These are phyloP conservation scores for Fusarium sp. DNA, from an alignment of 2,329 filamentous ascomycete genomes.

Conservation along the genomic window DNA sequence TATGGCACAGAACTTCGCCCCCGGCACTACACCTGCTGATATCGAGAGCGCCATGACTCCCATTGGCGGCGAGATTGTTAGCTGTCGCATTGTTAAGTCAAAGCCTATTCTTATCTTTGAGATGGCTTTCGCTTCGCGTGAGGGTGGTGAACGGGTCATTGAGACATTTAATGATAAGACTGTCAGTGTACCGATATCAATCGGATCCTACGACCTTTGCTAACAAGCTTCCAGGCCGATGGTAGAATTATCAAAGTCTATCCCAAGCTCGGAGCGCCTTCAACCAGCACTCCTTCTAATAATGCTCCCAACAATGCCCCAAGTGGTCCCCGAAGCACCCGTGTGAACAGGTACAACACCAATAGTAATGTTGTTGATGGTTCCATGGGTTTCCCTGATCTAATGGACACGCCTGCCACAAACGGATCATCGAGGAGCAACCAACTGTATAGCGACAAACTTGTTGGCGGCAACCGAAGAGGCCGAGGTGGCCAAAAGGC, in stretches of 20 bases:
- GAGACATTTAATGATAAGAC: conserved; percentile 83
- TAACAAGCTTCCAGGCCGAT: conserved; percentile 69
- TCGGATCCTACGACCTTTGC: neutral
- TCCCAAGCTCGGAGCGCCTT: conserved; percentile 66
- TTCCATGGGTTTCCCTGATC: conserved; percentile 66
- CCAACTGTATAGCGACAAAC: conserved; percentile 66
- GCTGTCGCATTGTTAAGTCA: conserved; percentile 76
- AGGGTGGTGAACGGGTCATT: conserved; percentile 81
- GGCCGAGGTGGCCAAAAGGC: conserved; percentile 48
- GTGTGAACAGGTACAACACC: conserved; percentile 38
- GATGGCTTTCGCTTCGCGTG: conserved; percentile 78
- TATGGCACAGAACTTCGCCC: conserved; percentile 84
- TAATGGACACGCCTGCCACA: conserved; percentile 53
- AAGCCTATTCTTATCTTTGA: conserved; percentile 81
- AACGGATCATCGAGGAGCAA: conserved; percentile 48
- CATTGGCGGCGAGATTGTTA: conserved; percentile 75
- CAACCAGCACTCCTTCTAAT: conserved; percentile 38
- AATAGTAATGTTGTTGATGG: conserved; percentile 65
- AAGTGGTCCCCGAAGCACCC: conserved; percentile 50
- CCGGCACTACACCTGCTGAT: conserved; percentile 83
- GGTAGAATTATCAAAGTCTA: conserved; percentile 81
- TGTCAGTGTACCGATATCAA: conserved; percentile 49
- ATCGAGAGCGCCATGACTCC: conserved; percentile 86
- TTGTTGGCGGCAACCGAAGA: conserved; percentile 52
- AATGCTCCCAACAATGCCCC: conserved; percentile 51